phyloP scores from a whole-genome alignment of 257 asterid species.

The Solanum tacnaense region DNA sequence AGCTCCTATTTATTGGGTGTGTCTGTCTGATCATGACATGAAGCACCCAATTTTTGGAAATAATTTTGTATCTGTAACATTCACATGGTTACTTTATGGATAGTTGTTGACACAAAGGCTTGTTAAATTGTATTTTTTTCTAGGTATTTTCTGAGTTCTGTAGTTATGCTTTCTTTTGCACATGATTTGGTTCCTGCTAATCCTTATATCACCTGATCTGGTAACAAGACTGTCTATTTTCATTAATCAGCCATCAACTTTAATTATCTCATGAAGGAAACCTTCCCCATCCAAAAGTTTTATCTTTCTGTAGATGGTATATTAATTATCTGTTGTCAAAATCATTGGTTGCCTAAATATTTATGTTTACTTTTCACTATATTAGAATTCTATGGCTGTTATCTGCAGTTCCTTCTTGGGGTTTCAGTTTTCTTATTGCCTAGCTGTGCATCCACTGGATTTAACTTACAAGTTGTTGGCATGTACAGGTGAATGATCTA shows the following conservation, averaged over 20 bases:
- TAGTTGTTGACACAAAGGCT: neutral
- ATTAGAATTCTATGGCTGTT: neutral
- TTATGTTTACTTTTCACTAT: neutral
- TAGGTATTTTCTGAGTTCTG: neutral
- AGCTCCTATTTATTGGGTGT: neutral
- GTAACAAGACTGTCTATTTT: neutral
- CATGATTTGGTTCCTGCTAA: neutral
- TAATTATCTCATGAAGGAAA: neutral
- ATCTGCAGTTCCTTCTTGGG: neutral
- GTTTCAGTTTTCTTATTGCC: neutral
- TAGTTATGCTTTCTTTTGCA: neutral
- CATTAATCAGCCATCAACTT: neutral
- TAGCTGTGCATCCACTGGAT: neutral
- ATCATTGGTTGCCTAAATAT: neutral
- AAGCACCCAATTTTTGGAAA: neutral
- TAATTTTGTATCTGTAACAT: neutral
- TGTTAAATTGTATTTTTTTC: neutral
- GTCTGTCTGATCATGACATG: neutral
- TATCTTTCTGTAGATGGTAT: neutral
- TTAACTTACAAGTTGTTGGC: neutral
- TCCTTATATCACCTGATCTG: neutral
- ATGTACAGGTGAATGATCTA: conserved; percentile 52
- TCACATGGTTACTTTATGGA: neutral
- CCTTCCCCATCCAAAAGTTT: neutral
- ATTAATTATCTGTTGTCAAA: neutral